These are phyloP conservation scores for Uronychia setigera DNA, from an alignment of 73 alveolate genomes.

Conservation along the genomic window DNA sequence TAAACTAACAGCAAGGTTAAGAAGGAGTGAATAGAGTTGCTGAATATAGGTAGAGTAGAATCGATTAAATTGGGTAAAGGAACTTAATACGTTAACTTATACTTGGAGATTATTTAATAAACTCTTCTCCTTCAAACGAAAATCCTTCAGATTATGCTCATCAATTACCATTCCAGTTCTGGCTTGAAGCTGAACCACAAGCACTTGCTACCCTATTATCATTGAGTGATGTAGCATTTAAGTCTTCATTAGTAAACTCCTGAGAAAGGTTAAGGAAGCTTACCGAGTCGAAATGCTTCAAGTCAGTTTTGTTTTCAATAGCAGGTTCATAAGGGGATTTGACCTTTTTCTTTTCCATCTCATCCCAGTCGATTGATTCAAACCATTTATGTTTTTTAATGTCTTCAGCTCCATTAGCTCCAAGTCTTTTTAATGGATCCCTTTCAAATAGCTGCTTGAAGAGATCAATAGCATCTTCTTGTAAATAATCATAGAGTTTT, in stretches of 20 bases:
- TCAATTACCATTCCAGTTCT: background rate
- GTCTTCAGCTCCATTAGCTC: conserved; percentile 74
- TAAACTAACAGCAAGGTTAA: too few relatives aligned
- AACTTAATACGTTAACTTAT: too few relatives aligned
- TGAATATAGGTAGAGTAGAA: background rate
- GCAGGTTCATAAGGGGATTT: background rate
- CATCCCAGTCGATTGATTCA: conserved; percentile 58
- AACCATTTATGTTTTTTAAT: conserved; percentile 77
- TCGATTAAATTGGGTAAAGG: background rate
- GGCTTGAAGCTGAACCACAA: background rate
- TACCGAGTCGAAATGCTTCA: background rate
- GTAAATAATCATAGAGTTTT: conserved; percentile 5
- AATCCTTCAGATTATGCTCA: background rate
- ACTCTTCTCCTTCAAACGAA: background rate
- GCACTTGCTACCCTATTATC: background rate
- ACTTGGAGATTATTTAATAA: background rate
- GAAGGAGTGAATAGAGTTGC: background rate
- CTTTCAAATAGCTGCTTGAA: conserved; percentile 44
- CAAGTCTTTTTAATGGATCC: conserved; percentile 76
- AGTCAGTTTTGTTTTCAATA: conserved; percentile 3
- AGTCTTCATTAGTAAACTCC: background rate
- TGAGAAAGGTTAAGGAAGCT: background rate
- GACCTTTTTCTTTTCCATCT: conserved; percentile 5
- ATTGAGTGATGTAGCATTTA: background rate
- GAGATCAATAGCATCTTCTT: conserved; percentile 53